Evolutionary conservation across 768 basidiomycete genomes (phyloP), one percentile per base, ranked within the genome.

Genomic region (Leccinum variicolor): DNA sequence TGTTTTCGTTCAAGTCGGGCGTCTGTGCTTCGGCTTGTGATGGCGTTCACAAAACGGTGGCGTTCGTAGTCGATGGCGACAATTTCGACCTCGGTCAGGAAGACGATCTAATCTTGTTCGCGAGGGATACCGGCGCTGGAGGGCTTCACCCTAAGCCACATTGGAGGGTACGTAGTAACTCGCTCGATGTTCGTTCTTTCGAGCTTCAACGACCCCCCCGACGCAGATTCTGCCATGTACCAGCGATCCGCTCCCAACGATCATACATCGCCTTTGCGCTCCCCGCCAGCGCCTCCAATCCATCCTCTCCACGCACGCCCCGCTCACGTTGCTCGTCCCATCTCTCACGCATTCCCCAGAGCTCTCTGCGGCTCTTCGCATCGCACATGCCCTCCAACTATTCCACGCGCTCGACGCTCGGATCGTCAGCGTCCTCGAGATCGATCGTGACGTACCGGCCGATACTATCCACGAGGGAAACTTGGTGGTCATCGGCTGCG

Each of bases 391-490:
- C 59, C 73, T 94, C 17, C 73, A 82, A 31, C 64, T 83, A 0
- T 92, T 87, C 70, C 87, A 91, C 66, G 79, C 82, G 57, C 69
- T 94, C 21, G 91, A 93, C 59, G 69, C 82, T 0, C 79, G 84
- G 50, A 84, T 95, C 46, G 85, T 51, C 61, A 67, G 33, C 79
- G 79, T 62, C 50, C 11, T 51, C 43, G 70, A 72, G 39, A 21
- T 62, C 60, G 62, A 60, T 6, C 31, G 10, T 10, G 50, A 7
- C 52, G 6, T 7, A 13, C 19, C 21, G 2, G n/a, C 3, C 61
- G 25, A 46, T 25, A 25, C 4, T 59, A 50, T 56, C 19, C 48
- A 61, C 4, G 39, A 69, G 17, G 80, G 82, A 21, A 89, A 87
- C 66, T 69, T 89, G 3, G 76, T 92, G 19, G 72, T 85, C 58